These are phyloP conservation scores for Spinellus fusiger DNA, from an alignment of 192 early-diverging fungal genomes.

Conservation along the genomic window DNA sequence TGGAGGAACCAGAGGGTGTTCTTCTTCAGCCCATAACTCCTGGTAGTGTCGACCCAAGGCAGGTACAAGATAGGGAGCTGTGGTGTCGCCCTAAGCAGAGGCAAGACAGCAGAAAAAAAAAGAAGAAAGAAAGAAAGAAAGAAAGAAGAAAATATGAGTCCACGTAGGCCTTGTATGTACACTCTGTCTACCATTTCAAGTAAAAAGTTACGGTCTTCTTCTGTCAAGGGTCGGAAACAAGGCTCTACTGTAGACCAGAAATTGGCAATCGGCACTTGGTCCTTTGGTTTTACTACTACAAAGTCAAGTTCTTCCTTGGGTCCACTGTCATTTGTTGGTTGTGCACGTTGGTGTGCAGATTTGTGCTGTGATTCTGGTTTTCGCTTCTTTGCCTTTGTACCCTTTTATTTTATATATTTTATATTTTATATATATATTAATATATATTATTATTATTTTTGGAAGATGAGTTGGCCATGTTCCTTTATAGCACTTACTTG, in stretches of 20 bases:
- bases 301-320: slow-evolving; percentile 21
- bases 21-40: slow-evolving; percentile 63
- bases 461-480: slow-evolving; percentile 1
- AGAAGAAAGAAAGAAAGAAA: no score
- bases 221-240: slow-evolving; percentile 74
- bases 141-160: neutral
- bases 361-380: neutral
- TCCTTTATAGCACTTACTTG: neutral
- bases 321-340: neutral
- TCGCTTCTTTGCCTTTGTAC: slow-evolving; percentile 4
- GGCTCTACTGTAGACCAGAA: slow-evolving; percentile 85
- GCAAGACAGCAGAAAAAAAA: no score
- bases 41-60: slow-evolving; percentile 69
- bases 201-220: slow-evolving; percentile 77
- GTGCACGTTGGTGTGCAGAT: slow-evolving; percentile 1
- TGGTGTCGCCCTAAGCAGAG: slow-evolving; percentile 18
- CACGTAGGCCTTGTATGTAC: no score
- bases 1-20: slow-evolving; percentile 49
- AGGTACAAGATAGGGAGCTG: slow-evolving; percentile 67
- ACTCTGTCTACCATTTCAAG: slow-evolving; percentile 41
- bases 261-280: slow-evolving; percentile 77
- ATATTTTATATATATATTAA: slow-evolving; percentile 3
- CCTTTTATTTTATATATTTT: neutral
- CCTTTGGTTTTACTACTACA: slow-evolving; percentile 34
- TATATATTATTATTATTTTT: slow-evolving; percentile 7